These are phyloP conservation scores for Cercospora sojina DNA, from an alignment of 2,329 filamentous ascomycete genomes.

Conservation along the genomic window DNA sequence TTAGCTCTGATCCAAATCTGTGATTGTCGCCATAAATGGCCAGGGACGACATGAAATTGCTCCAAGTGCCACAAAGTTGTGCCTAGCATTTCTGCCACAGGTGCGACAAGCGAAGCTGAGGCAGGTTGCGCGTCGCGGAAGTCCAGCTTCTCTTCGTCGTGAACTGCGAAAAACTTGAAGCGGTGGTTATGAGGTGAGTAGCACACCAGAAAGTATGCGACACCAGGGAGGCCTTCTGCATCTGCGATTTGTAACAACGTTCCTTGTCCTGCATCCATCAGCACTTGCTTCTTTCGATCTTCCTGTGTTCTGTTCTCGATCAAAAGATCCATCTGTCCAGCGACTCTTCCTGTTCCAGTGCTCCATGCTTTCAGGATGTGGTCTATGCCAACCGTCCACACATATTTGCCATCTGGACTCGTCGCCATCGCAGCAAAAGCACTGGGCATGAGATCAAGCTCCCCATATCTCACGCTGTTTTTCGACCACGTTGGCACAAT, in stretches of 20 bases:
- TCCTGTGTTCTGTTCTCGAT: conserved; percentile 54
- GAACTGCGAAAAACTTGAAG: conserved; percentile 92
- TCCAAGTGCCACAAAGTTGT: conserved; percentile 54
- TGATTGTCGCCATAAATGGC: conserved; percentile 41
- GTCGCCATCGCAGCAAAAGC: conserved; percentile 61
- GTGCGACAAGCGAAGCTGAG: conserved; percentile 60
- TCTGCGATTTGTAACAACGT: conserved; percentile 71
- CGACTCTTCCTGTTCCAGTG: conserved; percentile 72
- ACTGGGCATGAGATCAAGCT: conserved; percentile 64
- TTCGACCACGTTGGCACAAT: conserved; percentile 63
- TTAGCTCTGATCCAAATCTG: conserved; percentile 52
- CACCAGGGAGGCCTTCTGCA: conserved; percentile 19
- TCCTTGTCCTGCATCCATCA: conserved; percentile 75
- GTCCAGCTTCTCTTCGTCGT: conserved; percentile 14
- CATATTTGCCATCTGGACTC: conserved; percentile 51
- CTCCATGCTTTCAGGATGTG: conserved; percentile 91
- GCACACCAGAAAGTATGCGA: conserved; percentile 66
- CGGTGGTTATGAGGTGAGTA: conserved; percentile 87
- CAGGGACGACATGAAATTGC: conserved; percentile 46
- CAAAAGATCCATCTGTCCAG: conserved; percentile 75
- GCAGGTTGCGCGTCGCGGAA: conserved; percentile 55
- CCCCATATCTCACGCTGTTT: conserved; percentile 63
- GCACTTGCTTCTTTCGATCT: conserved; percentile 46
- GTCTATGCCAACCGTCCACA: conserved; percentile 83
- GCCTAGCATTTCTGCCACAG: conserved; percentile 52